Percentiles rank a stretch among this genome's conserved stretches.
Evolutionary conservation across 139 green algal genomes (phyloP).

Genomic region (Gonium pectorale): DNA sequence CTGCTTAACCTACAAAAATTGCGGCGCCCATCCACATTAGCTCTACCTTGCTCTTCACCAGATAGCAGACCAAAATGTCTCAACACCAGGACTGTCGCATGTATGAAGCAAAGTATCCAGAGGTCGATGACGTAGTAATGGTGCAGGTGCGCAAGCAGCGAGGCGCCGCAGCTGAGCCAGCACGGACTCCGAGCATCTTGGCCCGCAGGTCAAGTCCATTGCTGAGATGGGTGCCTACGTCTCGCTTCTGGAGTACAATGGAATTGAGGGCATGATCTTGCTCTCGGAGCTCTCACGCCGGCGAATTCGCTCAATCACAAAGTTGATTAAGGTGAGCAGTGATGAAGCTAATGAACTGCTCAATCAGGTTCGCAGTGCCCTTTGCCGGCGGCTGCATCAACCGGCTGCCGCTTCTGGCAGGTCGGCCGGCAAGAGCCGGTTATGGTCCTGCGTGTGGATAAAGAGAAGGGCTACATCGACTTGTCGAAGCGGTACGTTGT

Average conservation of each 20-base stretch:
- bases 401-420: constrained; percentile 49
- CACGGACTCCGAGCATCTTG: background rate
- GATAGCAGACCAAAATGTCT: background rate
- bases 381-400: background rate
- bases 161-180: background rate
- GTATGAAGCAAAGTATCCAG: constrained; percentile 96
- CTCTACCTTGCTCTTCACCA: no score
- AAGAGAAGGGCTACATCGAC: constrained; percentile 99
- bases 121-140: constrained; percentile 99
- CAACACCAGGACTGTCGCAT: constrained; percentile 89
- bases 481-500: constrained; percentile 94
- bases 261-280: constrained; percentile 98
- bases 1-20: no score
- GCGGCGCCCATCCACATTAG: no score
- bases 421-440: constrained; percentile 97
- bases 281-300: constrained; percentile 97
- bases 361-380: background rate
- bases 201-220: constrained; percentile 87
- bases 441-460: constrained; percentile 99
- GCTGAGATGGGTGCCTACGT: constrained; percentile 99
- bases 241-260: constrained; percentile 93
- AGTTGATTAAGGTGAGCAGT: constrained; percentile 95
- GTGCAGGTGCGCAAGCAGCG: constrained; percentile 76
- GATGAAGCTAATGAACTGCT: background rate
- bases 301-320: constrained; percentile 98